A percentile compares a stretch with the other conserved stretches of the same genome.
phyloP scores from a whole-genome alignment of 805 yeast species.

The Suhomyces faveliae region DNA sequence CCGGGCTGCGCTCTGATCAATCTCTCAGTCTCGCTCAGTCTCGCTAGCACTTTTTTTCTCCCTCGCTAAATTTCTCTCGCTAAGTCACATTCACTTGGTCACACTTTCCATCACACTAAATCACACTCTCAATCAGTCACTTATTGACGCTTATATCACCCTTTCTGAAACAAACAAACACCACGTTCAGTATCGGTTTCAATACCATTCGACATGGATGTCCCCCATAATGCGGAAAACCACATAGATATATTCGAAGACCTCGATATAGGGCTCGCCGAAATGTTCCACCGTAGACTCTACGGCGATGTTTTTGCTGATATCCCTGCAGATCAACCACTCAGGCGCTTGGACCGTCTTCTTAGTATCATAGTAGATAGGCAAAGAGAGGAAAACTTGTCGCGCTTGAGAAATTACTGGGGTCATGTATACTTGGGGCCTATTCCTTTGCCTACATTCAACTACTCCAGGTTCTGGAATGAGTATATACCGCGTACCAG shows the following conservation, averaged over 20 bases:
- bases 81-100: background rate
- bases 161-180: no score
- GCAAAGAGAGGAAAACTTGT: background rate
- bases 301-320: constrained; percentile 13
- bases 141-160: no score
- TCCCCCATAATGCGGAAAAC: constrained; percentile 5
- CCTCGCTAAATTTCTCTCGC: background rate
- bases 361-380: background rate
- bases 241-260: constrained; percentile 21
- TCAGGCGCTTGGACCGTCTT: constrained; percentile 1
- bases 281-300: constrained; percentile 18
- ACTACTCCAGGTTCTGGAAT: constrained; percentile 17
- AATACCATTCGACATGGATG: background rate
- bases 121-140: background rate
- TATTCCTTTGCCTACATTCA: constrained; percentile 13
- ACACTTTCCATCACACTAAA: background rate
- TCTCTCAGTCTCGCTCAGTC: no score
- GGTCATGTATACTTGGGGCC: constrained; percentile 7
- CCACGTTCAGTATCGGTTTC: no score
- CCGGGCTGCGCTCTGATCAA: no score
- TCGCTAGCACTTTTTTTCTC: background rate
- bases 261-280: constrained; percentile 20
- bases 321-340: background rate
- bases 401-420: constrained; percentile 5
- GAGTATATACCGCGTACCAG: constrained; percentile 11